phyloP scores from a whole-genome alignment of 345 rosid species.

The Corchorus capsularis region DNA sequence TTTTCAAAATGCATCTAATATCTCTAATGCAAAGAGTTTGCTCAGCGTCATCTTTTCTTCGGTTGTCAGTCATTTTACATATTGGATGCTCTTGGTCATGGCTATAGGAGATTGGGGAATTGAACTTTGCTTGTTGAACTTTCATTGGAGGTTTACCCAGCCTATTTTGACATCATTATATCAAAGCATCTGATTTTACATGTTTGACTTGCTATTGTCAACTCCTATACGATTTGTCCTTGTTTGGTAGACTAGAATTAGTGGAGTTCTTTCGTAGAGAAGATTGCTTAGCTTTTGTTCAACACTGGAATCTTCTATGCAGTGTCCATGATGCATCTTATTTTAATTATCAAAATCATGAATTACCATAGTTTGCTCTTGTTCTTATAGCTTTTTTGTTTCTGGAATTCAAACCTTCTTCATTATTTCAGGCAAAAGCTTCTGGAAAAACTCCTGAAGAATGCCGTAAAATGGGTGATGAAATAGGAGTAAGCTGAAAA shows the following conservation, averaged over 20 bases:
- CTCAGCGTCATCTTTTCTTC: not conserved
- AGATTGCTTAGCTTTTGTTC: not conserved
- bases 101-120: not conserved
- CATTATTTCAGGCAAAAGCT: constrained; percentile 77
- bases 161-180: constrained; percentile 2
- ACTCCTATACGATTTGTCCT: not conserved
- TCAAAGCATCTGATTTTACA: not conserved
- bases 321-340: not conserved
- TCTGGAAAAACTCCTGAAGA: constrained; percentile 75
- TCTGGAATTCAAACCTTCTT: constrained; percentile 6
- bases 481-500: constrained; percentile 67
- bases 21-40: not conserved
- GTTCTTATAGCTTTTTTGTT: not conserved
- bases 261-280: not conserved
- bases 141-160: not conserved
- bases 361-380: not conserved
- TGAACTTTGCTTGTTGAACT: not conserved
- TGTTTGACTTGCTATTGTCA: not conserved
- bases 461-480: constrained; percentile 62
- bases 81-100: not conserved
- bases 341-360: constrained; percentile 2
- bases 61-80: not conserved
- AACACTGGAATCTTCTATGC: not conserved
- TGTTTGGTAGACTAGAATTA: not conserved
- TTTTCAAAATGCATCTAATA: not conserved